A percentile compares a stretch with the other conserved stretches of the same genome.
These are phyloP conservation scores for Eimeria falciformis DNA, from an alignment of 169 alveolate species.

Conservation along the genomic window DNA sequence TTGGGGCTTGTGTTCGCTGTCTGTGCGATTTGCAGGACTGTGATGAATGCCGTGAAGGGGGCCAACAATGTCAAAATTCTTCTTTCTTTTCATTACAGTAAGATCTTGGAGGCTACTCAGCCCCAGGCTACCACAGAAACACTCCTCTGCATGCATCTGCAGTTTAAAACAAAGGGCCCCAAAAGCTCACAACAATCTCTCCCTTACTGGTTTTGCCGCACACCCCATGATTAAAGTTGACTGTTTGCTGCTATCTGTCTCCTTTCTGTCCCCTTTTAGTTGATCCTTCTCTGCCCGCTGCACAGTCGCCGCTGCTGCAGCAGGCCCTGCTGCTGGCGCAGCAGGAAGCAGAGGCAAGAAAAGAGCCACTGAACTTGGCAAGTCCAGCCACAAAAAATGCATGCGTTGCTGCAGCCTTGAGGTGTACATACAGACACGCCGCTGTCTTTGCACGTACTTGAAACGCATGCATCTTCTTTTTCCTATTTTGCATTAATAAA, in stretches of 20 bases:
- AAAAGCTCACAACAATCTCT: background rate
- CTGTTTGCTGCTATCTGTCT: background rate
- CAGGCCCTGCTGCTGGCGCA: constrained; percentile 76
- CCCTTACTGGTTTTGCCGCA: background rate
- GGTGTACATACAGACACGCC: too few species aligned
- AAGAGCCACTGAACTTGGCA: constrained; percentile 42
- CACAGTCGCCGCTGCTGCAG: constrained; percentile 68
- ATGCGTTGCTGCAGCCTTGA: too few species aligned
- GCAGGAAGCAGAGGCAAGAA: constrained; percentile 65
- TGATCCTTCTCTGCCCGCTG: constrained; percentile 41
- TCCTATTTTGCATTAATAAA: too few species aligned
- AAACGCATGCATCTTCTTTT: too few species aligned
- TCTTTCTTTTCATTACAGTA: background rate
- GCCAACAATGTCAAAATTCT: background rate
- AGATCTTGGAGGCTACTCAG: background rate
- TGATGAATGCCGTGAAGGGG: background rate
- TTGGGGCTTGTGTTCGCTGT: background rate
- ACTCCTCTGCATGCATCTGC: background rate
- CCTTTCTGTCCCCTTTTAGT: background rate
- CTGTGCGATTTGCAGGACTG: background rate
- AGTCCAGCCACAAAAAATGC: too few species aligned
- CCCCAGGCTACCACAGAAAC: background rate
- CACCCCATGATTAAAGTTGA: background rate
- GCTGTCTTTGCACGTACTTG: too few species aligned
- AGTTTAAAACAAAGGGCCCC: background rate